These are phyloP conservation scores for Agapanthus africanus DNA, from an alignment of 106 monocot genomes.

Conservation along the genomic window DNA sequence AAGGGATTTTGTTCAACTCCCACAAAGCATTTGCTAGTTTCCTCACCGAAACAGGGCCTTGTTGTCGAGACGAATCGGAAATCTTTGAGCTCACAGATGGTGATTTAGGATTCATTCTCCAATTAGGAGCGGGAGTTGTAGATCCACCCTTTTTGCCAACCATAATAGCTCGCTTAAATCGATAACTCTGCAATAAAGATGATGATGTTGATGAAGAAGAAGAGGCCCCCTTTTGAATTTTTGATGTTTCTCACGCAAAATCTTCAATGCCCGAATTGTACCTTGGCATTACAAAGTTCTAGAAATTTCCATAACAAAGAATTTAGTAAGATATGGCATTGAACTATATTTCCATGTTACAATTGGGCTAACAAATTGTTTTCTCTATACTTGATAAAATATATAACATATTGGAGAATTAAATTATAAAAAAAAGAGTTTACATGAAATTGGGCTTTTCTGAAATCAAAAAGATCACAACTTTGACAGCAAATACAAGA, in stretches of 20 bases:
- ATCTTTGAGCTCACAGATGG: conserved; percentile 15
- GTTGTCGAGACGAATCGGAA: conserved; percentile 17
- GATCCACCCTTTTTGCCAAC: conserved; percentile 18
- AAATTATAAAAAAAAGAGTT: not conserved
- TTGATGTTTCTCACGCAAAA: conserved; percentile 12
- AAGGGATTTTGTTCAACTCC: conserved; percentile 32
- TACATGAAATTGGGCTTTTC: too few species aligned
- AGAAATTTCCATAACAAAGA: too few species aligned
- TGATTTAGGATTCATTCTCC: conserved; percentile 33
- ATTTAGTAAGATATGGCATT: too few species aligned
- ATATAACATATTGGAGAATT: not conserved
- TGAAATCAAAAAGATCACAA: too few species aligned
- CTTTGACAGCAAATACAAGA: too few species aligned
- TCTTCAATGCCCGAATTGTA: conserved; percentile 2
- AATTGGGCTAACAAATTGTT: too few species aligned
- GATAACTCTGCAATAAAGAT: conserved; percentile 28
- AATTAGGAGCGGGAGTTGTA: conserved; percentile 23
- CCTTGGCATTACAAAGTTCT: conserved; percentile 31
- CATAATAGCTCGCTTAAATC: conserved; percentile 31
- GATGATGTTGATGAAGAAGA: conserved; percentile 31
- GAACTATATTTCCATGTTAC: too few species aligned
- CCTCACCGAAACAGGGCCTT: conserved; percentile 41
- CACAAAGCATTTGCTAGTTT: conserved; percentile 57
- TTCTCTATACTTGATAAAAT: not conserved
- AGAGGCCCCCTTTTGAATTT: conserved; percentile 31